Percentiles rank a stretch among this genome's conserved stretches.
Conservation (phyloP, 1,284 basidiomycete species). For the Irpex sp. region DNA sequence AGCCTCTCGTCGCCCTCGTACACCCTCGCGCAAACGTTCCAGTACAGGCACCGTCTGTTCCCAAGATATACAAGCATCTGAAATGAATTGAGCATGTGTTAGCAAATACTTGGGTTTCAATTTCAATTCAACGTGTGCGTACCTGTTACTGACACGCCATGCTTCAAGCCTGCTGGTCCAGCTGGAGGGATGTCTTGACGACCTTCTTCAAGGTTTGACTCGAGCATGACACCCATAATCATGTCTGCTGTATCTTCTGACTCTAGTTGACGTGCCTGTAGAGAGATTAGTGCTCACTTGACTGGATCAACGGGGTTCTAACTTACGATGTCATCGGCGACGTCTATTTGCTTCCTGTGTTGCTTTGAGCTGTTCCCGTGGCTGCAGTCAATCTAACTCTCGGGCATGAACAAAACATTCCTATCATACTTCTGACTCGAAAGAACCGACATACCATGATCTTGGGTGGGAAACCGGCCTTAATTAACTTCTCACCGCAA, state of each 20-base stretch:
- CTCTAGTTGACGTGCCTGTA: conserved; percentile 70
- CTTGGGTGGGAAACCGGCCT: conserved; percentile 77
- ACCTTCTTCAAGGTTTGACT: conserved; percentile 90
- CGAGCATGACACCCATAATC: conserved; percentile 98
- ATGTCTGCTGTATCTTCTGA: conserved; percentile 65
- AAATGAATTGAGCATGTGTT: not conserved
- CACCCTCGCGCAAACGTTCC: conserved; percentile 78
- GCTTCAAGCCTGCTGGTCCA: conserved; percentile 76
- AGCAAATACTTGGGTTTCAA: not conserved
- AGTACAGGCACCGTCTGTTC: conserved; percentile 80
- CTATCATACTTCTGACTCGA: not conserved
- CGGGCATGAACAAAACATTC: conserved; percentile 2
- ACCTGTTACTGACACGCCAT: conserved; percentile 83
- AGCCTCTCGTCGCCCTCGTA: conserved; percentile 65
- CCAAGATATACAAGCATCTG: conserved; percentile 88
- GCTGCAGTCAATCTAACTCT: conserved; percentile 85
- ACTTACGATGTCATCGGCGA: conserved; percentile 81
- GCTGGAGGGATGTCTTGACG: conserved; percentile 82
- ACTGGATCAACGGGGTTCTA: not conserved
- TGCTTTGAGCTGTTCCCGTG: conserved; percentile 93
- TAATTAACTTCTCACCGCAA: conserved; percentile 71
- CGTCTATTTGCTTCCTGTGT: conserved; percentile 79
- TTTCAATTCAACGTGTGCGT: conserved; percentile 4
- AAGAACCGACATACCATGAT: conserved; percentile 64
- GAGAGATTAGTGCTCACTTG: conserved; percentile 1